phyloP scores from a whole-genome alignment of 345 rosid genomes.

The Boechera retrofracta region DNA sequence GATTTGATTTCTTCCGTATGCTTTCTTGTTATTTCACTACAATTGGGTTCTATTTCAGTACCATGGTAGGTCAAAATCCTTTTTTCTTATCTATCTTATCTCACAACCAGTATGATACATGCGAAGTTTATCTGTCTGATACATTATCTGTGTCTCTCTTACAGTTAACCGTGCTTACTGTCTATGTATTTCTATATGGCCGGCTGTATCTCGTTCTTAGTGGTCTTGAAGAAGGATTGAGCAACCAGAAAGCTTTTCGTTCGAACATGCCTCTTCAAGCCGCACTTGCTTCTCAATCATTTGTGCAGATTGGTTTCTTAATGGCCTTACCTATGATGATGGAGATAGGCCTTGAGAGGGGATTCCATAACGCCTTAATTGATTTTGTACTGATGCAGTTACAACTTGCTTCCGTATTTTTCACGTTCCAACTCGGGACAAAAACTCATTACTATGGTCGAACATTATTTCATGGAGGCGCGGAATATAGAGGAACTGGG shows the following conservation, averaged over 20 bases:
- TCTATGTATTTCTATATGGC: slow-evolving; percentile 68
- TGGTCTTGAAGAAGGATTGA: slow-evolving; percentile 65
- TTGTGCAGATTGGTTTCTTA: slow-evolving; percentile 72
- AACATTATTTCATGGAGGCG: slow-evolving; percentile 85
- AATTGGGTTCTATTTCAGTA: slow-evolving; percentile 89
- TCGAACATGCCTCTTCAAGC: slow-evolving; percentile 61
- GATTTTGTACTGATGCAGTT: slow-evolving; percentile 74
- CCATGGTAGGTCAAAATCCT: slow-evolving; percentile 57
- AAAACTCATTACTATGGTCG: slow-evolving; percentile 71
- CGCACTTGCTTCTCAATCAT: slow-evolving; percentile 71
- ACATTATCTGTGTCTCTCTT: slow-evolving; percentile 17
- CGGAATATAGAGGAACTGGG: slow-evolving; percentile 92
- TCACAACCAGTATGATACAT: slow-evolving; percentile 17
- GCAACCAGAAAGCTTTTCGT: slow-evolving; percentile 47
- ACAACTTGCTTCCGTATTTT: slow-evolving; percentile 67
- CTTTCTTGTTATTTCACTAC: slow-evolving; percentile 84
- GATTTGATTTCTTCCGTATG: slow-evolving; percentile 94
- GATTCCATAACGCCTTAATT: slow-evolving; percentile 65
- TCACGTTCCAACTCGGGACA: slow-evolving; percentile 75
- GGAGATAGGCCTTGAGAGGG: slow-evolving; percentile 80
- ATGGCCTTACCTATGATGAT: slow-evolving; percentile 77
- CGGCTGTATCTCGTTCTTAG: slow-evolving; percentile 66
- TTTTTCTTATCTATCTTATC: background rate
- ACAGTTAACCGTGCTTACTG: slow-evolving; percentile 66
- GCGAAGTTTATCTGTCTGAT: slow-evolving; percentile 12